Evolutionary conservation across 495 filamentous ascomycete genomes (phyloP), one percentile per base, ranked within the genome.

Genomic region (Trichoderma orchidacearum): DNA sequence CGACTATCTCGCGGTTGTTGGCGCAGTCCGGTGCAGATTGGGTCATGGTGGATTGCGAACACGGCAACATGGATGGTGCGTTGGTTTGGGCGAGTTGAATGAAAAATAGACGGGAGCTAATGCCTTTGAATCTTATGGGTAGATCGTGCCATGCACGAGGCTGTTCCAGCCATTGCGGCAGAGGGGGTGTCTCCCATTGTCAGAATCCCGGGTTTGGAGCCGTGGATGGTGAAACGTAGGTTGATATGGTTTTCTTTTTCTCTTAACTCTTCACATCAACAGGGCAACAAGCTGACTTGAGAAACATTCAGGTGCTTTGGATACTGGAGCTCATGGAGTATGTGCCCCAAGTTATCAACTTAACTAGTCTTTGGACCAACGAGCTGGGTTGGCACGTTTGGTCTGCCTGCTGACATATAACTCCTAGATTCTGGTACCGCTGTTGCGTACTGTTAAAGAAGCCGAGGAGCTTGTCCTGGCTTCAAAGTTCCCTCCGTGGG

Each of bases 111-210:
- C 13, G 28, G n/a, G 30, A 32, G 17, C 18, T 50, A 30, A 52
- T 30, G 6, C 15, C 3, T 13, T 23, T 5, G 3, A 18, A 17
- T 17, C 17, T 36, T 36, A n/a, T n/a, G n/a, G 53, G 27, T 17
- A 55, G 86, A 92, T 69, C 80, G 79, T 34, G 77, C 80, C 12
- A 93, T 93, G 89, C 89, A 93, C 63, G 87, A 90, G 58, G 81
- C 86, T 3, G 87, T 92, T 30, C 83, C 86, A 25, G 82, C 83
- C 3, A 84, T 85, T 61, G 83, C 85, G 7, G 76, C 75, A 12
- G 73, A 80, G 58, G 85, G 83, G 8, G 81, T 84, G 0, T 82
- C 79, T 11, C 84, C 85, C 0, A 70, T 89, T 56, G 84, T 88
- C 29, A 71, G 84, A 58, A 77, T 86, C 17, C 76, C 85, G 28